A percentile compares a stretch with the other conserved stretches of the same genome.
Evolutionary conservation across 495 filamentous ascomycete species (phyloP).

Genomic region (Penicillium waksmanii): DNA sequence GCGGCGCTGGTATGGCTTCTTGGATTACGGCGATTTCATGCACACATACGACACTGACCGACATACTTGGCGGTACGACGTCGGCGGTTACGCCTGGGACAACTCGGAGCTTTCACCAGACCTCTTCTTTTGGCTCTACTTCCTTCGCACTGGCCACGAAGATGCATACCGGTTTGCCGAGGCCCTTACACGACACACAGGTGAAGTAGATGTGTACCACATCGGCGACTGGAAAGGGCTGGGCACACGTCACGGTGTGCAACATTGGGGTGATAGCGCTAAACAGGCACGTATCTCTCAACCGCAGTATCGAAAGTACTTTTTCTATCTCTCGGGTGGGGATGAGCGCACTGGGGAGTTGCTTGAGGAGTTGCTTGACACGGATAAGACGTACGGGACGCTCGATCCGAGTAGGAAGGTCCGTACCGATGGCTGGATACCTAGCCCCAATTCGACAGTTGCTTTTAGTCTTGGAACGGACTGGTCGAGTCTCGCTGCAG

Average conservation of each 20-base stretch:
- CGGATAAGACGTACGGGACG: slow-evolving; percentile 43
- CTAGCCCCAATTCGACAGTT: slow-evolving; percentile 40
- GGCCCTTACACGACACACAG: slow-evolving; percentile 50
- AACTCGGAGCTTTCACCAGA: slow-evolving; percentile 58
- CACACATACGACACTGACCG: slow-evolving; percentile 54
- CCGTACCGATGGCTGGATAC: slow-evolving; percentile 43
- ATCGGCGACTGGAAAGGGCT: slow-evolving; percentile 49
- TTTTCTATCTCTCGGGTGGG: slow-evolving; percentile 51
- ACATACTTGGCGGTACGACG: slow-evolving; percentile 55
- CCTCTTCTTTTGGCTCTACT: slow-evolving; percentile 56
- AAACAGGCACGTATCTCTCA: slow-evolving; percentile 56
- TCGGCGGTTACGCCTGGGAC: slow-evolving; percentile 58
- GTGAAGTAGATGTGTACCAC: slow-evolving; percentile 57
- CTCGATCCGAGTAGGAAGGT: slow-evolving; percentile 54
- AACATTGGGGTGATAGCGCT: slow-evolving; percentile 53
- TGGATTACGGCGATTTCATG: slow-evolving; percentile 54
- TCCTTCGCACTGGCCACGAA: slow-evolving; percentile 48
- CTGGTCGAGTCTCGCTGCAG: slow-evolving; percentile 50
- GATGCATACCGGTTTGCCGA: slow-evolving; percentile 54
- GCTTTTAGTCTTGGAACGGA: slow-evolving; percentile 50
- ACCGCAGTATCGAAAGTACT: slow-evolving; percentile 46
- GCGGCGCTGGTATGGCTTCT: slow-evolving; percentile 56
- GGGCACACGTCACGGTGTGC: slow-evolving; percentile 54
- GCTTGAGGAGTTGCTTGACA: slow-evolving; percentile 36
- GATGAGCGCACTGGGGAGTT: slow-evolving; percentile 50